Evolutionary conservation across 2,329 filamentous ascomycete genomes (phyloP), one percentile per base, ranked within the genome.

Genomic region (Pseudogymnoascus sp.): DNA sequence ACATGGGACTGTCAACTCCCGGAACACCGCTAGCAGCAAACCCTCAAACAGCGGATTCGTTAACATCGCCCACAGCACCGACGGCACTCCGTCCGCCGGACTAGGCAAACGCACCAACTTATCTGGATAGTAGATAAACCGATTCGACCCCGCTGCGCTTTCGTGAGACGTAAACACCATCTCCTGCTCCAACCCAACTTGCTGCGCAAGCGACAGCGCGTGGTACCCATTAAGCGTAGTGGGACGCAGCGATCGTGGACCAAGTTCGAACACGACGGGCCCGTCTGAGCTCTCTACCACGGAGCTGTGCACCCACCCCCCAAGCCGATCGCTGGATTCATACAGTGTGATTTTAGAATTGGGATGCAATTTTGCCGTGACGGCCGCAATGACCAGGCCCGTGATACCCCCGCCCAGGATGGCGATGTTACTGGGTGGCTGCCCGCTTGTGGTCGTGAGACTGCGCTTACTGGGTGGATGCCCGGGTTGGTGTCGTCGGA

Each of bases 121-220:
- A 71, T 96, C 89, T 1, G 90, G 90, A 70, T 95, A 96, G 80
- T 94, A 97, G 63, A 97, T 78, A 74, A 87, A 97, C 64, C 92
- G 88, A 70, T 87, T 87, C 60, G 72, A 73, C 8, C 85, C 78
- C 60, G 80, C 79, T 59, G 81, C 75, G 4, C 81, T 78, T 30
- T 71, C 71, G 41, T 75, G 81, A 4, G 73, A 74, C 50, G 79
- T 85, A 68, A 76, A 76, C 59, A 86, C 72, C 33, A 90, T 71
- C 62, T 87, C 76, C 60, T 84, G 72, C 54, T 76, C 67, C 38
- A 91, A 70, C 20, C 77, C 78, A 36, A 90, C 74, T 36, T 83
- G 78, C 63, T 78, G 18, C 65, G 69, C 61, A 64, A 69, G 63
- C 39, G 66, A 64, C 47, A 65, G 47, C 7, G 65, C 69, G 38